phyloP scores from a whole-genome alignment of 2,329 filamentous ascomycete genomes.

The Ascochyta pisi region DNA sequence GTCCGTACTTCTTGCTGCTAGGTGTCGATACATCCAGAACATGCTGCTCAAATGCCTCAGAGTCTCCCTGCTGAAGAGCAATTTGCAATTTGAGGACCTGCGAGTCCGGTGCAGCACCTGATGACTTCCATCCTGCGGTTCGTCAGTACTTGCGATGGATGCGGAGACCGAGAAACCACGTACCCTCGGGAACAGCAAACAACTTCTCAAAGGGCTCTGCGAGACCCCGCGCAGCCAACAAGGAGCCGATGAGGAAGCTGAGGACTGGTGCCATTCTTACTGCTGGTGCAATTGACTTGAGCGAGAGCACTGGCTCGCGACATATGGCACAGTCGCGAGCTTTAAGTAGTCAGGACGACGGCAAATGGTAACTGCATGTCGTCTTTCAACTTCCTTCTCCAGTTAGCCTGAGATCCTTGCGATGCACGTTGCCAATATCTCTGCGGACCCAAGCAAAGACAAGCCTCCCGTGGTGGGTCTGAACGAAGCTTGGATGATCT shows the following conservation, averaged over 20 bases:
- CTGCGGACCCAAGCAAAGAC: conserved; percentile 10
- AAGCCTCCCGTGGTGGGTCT: conserved; percentile 11
- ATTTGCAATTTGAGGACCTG: conserved; percentile 40
- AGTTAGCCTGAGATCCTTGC: conserved; percentile 6
- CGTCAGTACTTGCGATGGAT: not conserved
- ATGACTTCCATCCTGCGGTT: conserved; percentile 32
- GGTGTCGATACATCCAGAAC: conserved; percentile 56
- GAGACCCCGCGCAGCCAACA: conserved; percentile 30
- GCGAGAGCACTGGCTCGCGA: conserved; percentile 11
- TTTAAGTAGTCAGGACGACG: conserved; percentile 6
- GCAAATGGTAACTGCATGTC: not conserved
- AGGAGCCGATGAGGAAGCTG: conserved; percentile 31
- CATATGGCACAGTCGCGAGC: not conserved
- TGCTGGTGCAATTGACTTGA: conserved; percentile 20
- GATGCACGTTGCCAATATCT: conserved; percentile 10
- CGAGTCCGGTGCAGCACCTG: conserved; percentile 25
- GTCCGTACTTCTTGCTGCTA: conserved; percentile 55
- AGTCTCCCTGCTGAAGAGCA: conserved; percentile 38
- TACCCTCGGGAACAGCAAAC: conserved; percentile 30
- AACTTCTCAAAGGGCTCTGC: conserved; percentile 39
- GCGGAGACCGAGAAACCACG: not conserved
- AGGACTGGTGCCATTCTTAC: conserved; percentile 33
- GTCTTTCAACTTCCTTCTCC: conserved; percentile 16
- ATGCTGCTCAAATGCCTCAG: conserved; percentile 48
- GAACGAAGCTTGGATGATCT: conserved; percentile 12